Conservation (phyloP, 306 rosid species). For the Prunus dulcis region DNA sequence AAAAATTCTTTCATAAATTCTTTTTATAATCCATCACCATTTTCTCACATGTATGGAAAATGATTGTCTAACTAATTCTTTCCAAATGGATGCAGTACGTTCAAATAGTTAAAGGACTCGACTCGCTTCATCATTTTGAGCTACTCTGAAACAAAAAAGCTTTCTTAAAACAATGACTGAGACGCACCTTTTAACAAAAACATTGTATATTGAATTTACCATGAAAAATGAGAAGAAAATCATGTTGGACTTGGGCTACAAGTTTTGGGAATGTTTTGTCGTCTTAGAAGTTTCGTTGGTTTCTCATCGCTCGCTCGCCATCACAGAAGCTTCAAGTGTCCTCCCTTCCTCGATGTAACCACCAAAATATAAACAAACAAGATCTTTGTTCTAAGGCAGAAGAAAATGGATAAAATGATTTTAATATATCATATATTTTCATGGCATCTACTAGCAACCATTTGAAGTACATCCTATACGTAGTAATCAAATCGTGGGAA, state of each 20-base stretch:
- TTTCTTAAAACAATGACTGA: constrained; percentile 61
- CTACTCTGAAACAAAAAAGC: constrained; percentile 60
- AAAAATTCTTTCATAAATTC: not conserved
- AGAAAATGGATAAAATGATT: no score
- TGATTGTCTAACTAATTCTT: constrained; percentile 27
- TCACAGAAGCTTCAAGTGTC: no score
- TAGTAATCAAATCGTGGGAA: no score
- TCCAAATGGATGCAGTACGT: constrained; percentile 50
- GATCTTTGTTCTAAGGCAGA: constrained; percentile 2
- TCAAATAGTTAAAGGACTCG: constrained; percentile 93
- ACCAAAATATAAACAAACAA: constrained; percentile 35
- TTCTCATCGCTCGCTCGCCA: no score
- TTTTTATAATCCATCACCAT: not conserved
- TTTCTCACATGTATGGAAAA: not conserved
- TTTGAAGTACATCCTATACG: no score
- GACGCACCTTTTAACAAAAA: constrained; percentile 78
- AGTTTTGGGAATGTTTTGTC: no score
- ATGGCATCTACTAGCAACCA: no score
- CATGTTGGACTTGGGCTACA: not conserved
- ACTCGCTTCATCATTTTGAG: constrained; percentile 84
- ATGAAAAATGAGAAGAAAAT: not conserved
- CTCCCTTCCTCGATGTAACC: constrained; percentile 41
- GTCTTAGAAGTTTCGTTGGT: no score
- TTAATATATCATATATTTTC: no score
- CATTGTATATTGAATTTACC: constrained; percentile 48